Percentiles rank a stretch among this genome's conserved stretches.
phyloP scores from a whole-genome alignment of 768 basidiomycete genomes.

The Phylloporus sp. region DNA sequence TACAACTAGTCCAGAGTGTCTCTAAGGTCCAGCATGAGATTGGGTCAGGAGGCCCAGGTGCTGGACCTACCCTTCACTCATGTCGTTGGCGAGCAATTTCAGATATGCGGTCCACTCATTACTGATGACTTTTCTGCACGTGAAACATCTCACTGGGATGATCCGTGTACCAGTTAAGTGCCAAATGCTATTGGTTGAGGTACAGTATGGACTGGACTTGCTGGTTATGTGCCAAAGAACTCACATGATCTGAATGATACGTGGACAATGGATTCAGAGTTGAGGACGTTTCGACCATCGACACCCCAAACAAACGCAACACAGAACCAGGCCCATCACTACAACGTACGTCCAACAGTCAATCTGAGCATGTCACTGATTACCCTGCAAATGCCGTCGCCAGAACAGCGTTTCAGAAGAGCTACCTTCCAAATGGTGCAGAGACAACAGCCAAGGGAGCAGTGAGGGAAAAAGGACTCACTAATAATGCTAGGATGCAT shows the following conservation, averaged over 20 bases:
- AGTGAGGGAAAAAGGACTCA: too few species aligned
- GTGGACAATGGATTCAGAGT: conserved; percentile 55
- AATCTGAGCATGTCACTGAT: conserved; percentile 1
- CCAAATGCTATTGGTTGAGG: background rate
- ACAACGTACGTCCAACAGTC: conserved; percentile 44
- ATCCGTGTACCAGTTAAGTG: conserved; percentile 52
- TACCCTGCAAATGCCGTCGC: conserved; percentile 62
- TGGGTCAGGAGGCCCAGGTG: background rate
- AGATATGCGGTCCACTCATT: conserved; percentile 94
- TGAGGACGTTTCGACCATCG: conserved; percentile 54
- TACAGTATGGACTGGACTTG: conserved; percentile 20
- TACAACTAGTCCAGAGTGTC: conserved; percentile 88
- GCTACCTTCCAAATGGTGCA: too few species aligned
- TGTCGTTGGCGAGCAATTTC: conserved; percentile 71
- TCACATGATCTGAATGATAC: background rate
- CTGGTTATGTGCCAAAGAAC: conserved; percentile 7
- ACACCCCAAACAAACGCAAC: too few species aligned
- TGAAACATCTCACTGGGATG: conserved; percentile 93
- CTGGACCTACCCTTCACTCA: conserved; percentile 75
- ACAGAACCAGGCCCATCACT: conserved; percentile 55
- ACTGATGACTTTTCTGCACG: conserved; percentile 95
- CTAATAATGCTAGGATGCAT: too few species aligned
- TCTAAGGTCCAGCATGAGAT: conserved; percentile 35
- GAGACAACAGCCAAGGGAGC: too few species aligned
- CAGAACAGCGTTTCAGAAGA: too few species aligned